phyloP scores from a whole-genome alignment of 1,284 basidiomycete genomes.

The Rhodotorula sp. region DNA sequence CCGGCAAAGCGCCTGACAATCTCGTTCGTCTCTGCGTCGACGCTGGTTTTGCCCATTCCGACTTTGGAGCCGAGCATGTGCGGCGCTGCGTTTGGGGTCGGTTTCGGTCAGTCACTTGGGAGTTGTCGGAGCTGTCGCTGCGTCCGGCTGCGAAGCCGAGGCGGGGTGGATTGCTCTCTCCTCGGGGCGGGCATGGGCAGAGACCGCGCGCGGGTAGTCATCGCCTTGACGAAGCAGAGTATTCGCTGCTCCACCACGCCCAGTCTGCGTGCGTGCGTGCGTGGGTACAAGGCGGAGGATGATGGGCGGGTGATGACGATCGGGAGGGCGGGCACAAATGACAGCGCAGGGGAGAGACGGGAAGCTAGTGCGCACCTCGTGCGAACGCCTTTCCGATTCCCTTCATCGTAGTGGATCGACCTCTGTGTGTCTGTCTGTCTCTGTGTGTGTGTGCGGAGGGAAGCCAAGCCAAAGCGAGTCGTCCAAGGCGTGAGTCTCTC shows the following conservation, averaged over 20 bases:
- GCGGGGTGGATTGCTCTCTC: no score
- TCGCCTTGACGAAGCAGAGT: no score
- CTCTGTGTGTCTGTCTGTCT: neutral
- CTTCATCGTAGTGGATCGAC: conserved; percentile 4
- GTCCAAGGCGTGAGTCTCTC: neutral
- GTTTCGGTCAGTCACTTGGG: neutral
- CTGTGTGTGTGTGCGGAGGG: neutral
- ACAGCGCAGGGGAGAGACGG: neutral
- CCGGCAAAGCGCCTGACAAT: conserved; percentile 37
- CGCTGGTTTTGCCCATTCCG: conserved; percentile 85
- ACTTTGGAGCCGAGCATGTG: conserved; percentile 79
- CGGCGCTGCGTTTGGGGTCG: conserved; percentile 61
- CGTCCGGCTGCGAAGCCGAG: neutral
- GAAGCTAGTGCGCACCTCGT: no score
- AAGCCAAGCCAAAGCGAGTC: neutral
- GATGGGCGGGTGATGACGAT: neutral
- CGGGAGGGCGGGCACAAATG: neutral
- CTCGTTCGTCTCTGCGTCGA: conserved; percentile 58
- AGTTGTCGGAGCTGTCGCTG: neutral
- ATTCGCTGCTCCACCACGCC: no score
- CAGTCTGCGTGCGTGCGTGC: no score
- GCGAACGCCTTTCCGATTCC: conserved; percentile 30
- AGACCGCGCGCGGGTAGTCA: no score
- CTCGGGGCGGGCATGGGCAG: no score
- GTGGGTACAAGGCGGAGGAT: no score